Percentiles rank a stretch among this genome's conserved stretches.
Evolutionary conservation across 2,329 filamentous ascomycete genomes (phyloP).

Genomic region (Dothistroma pini): DNA sequence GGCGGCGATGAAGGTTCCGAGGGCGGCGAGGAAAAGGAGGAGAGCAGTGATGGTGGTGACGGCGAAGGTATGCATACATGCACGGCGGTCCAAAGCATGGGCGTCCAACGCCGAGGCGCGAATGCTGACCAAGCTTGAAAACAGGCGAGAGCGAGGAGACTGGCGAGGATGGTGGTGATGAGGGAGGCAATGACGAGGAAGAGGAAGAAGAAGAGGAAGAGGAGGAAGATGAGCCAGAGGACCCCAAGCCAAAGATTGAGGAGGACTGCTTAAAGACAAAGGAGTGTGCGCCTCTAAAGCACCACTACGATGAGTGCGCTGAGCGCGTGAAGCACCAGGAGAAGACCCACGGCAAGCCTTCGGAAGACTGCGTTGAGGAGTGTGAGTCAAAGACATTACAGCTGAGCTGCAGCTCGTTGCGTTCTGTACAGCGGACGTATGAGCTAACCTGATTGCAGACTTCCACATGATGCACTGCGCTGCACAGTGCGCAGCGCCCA

Average conservation of each 20-base stretch:
- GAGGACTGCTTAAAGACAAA: constrained; percentile 90
- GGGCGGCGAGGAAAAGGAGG: constrained; percentile 40
- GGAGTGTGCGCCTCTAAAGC: constrained; percentile 82
- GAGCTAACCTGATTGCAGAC: constrained; percentile 54
- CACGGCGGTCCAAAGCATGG: background rate
- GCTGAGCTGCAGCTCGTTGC: background rate
- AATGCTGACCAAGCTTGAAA: background rate
- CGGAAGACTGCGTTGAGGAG: constrained; percentile 98
- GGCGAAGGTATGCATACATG: constrained; percentile 31
- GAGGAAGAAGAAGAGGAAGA: constrained; percentile 78
- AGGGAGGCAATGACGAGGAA: constrained; percentile 62
- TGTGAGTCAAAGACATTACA: constrained; percentile 62
- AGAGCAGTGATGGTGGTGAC: constrained; percentile 36
- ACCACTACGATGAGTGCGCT: constrained; percentile 97
- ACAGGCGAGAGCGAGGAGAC: constrained; percentile 48
- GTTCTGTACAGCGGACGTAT: background rate
- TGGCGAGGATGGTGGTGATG: constrained; percentile 57
- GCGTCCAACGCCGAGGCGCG: constrained; percentile 23
- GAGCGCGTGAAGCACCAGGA: constrained; percentile 80
- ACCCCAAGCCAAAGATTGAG: constrained; percentile 83
- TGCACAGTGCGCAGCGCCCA: constrained; percentile 85
- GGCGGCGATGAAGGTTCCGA: constrained; percentile 32
- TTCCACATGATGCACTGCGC: constrained; percentile 99
- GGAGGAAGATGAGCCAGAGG: constrained; percentile 75
- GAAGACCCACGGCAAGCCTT: constrained; percentile 67